Percentiles rank a stretch among this genome's conserved stretches.
Evolutionary conservation across 2,329 filamentous ascomycete species (phyloP).

Genomic region (Tetracladium maxilliforme): DNA sequence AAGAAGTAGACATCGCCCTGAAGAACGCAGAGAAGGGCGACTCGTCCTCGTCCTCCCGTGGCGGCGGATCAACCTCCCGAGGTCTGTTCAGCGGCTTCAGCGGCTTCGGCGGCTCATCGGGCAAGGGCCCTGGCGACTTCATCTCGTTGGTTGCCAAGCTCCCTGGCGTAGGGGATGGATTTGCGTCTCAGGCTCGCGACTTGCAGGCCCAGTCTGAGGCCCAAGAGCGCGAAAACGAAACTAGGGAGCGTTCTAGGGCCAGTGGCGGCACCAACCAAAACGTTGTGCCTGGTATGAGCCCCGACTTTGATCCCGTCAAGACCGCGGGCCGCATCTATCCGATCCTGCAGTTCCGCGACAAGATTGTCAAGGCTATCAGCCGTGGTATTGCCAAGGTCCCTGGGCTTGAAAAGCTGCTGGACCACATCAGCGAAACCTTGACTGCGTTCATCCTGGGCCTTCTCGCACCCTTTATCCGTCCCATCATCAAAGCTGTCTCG

Average conservation of each 20-base stretch:
- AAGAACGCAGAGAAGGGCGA: slow-evolving; percentile 45
- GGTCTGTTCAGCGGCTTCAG: slow-evolving; percentile 23
- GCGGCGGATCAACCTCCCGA: slow-evolving; percentile 17
- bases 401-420: slow-evolving; percentile 76
- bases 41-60: slow-evolving; percentile 19
- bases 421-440: slow-evolving; percentile 85
- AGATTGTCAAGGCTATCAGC: slow-evolving; percentile 77
- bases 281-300: slow-evolving; percentile 59
- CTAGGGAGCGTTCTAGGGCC: slow-evolving; percentile 21
- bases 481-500: slow-evolving; percentile 78
- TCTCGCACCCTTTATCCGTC: slow-evolving; percentile 80
- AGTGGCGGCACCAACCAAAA: slow-evolving; percentile 29
- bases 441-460: slow-evolving; percentile 86
- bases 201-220: slow-evolving; percentile 46
- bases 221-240: slow-evolving; percentile 44
- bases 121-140: slow-evolving; percentile 37
- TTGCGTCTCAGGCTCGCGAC: slow-evolving; percentile 49
- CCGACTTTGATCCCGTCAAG: slow-evolving; percentile 64
- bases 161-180: slow-evolving; percentile 51
- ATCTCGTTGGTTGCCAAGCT: slow-evolving; percentile 62
- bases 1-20: slow-evolving; percentile 63
- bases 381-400: slow-evolving; percentile 83
- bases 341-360: slow-evolving; percentile 86
- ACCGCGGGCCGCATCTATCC: slow-evolving; percentile 78
- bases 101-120: slow-evolving; percentile 12